Evolutionary conservation across 306 rosid species (phyloP).

Genomic region (Sophora flavescens): DNA sequence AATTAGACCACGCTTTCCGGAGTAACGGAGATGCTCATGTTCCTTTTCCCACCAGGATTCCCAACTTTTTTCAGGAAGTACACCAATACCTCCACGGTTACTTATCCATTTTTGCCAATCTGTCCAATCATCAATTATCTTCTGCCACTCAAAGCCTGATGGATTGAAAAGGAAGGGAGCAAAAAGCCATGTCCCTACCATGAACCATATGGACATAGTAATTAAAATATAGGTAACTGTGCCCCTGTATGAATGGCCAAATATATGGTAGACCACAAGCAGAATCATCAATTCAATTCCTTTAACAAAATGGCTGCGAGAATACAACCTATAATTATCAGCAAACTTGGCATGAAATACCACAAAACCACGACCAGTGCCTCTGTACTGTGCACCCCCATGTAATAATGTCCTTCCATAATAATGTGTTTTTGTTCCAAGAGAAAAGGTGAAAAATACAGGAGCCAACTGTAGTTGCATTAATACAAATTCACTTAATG

Average conservation of each 20-base stretch:
- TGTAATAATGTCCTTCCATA: slow-evolving; percentile 98
- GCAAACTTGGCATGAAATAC: slow-evolving; percentile 98
- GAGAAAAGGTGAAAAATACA: slow-evolving; percentile 91
- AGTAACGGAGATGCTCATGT: slow-evolving; percentile 75
- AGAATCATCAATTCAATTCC: slow-evolving; percentile 94
- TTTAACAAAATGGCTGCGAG: slow-evolving; percentile 96
- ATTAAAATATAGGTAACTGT: slow-evolving; percentile 71
- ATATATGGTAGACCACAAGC: slow-evolving; percentile 86
- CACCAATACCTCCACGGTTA: slow-evolving; percentile 92
- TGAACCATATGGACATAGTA: slow-evolving; percentile 90
- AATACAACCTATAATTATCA: slow-evolving; percentile 88
- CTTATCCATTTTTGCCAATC: slow-evolving; percentile 98
- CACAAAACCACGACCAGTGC: slow-evolving; percentile 94
- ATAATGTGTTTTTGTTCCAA: slow-evolving; percentile 96
- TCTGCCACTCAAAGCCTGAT: slow-evolving; percentile 99
- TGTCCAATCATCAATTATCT: slow-evolving; percentile 93
- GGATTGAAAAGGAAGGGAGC: slow-evolving; percentile 99
- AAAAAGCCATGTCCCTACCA: slow-evolving; percentile 97
- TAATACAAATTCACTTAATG: slow-evolving; percentile 83
- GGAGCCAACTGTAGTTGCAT: slow-evolving; percentile 96
- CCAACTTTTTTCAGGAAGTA: slow-evolving; percentile 85
- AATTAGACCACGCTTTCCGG: slow-evolving; percentile 74
- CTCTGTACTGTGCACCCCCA: slow-evolving; percentile 97
- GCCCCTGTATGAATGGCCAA: slow-evolving; percentile 76
- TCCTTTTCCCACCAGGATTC: slow-evolving; percentile 99